Evolutionary conservation across 1,284 basidiomycete species (phyloP), one percentile per base, ranked within the genome.

Genomic region (Cryptococcus neoformans): DNA sequence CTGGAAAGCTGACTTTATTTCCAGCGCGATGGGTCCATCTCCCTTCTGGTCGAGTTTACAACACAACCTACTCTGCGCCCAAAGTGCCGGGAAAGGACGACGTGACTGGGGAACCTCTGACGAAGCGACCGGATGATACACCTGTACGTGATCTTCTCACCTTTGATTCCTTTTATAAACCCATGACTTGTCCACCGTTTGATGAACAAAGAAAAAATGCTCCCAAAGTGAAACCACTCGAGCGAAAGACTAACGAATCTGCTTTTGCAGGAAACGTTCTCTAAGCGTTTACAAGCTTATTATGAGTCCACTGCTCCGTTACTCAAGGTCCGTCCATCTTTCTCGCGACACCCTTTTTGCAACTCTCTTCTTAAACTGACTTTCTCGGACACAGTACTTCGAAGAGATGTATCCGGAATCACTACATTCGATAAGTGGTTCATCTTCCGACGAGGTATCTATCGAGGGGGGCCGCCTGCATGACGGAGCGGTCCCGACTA

Each of bases 1-100:
- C 34, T 6, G 12, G 28, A 35, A 10, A 21, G 45, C 45, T 47
- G 45, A 47, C 34, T 6, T 14, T 21, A 21, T 21, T 36, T 28
- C 8, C 64, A 81, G 90, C 93, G 65, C 88, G 94, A 53, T 98
- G 90, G 91, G 86, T 98, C 4, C 95, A 99, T 75, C 82, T 91
- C 2, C 85, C 91, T 1, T 94, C 90, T 0, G 96, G 96, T 4
- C 83, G 96, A 17, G 88, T 98, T 12, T 99, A 99, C 81, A 96
- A 95, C 76, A 83, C 87, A 69, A 85, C 87, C 12, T 92, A 90
- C 79, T 97, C 95, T 76, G 89, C 85, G 21, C 96, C 96, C 14
- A 89, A 88, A 67, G 84, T 88, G 0, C 81, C 87, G 2, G 95
- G 95, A 4, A 82, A 84, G 57, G 96, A 98, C 80, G 94, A 99